phyloP scores from a whole-genome alignment of 1,284 basidiomycete genomes.

The Heterobasidion annosum region DNA sequence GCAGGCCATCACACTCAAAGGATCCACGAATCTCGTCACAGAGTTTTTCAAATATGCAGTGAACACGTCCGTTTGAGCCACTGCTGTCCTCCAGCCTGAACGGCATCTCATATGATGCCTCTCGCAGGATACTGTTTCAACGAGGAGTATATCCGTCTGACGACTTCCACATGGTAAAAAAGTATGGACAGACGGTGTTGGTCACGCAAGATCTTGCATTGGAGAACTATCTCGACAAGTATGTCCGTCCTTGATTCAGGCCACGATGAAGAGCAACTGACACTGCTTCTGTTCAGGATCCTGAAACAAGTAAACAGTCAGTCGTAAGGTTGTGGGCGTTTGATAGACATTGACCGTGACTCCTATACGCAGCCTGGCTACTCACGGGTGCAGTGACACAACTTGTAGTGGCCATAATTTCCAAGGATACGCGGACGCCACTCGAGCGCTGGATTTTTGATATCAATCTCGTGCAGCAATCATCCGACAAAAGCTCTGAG shows the following conservation, averaged over 20 bases:
- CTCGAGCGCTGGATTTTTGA: conserved; percentile 99
- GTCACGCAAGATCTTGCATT: conserved; percentile 90
- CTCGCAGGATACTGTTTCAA: conserved; percentile 85
- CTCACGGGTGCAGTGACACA: conserved; percentile 85
- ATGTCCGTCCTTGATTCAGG: conserved; percentile 10
- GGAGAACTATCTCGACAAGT: conserved; percentile 87
- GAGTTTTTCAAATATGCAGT: conserved; percentile 99
- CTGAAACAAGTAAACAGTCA: conserved; percentile 84
- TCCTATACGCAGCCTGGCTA: conserved; percentile 68
- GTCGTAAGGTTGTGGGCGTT: conserved; percentile 20
- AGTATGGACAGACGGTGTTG: conserved; percentile 94
- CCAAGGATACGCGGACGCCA: conserved; percentile 85
- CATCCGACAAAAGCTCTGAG: conserved; percentile 31
- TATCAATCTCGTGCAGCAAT: conserved; percentile 69
- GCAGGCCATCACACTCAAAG: conserved; percentile 88
- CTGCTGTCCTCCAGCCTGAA: conserved; percentile 1
- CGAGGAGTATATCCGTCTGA: conserved; percentile 95
- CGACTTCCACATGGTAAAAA: conserved; percentile 99
- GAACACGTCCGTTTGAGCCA: conserved; percentile 65
- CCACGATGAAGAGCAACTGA: background rate
- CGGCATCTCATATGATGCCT: conserved; percentile 8
- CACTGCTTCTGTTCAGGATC: conserved; percentile 43
- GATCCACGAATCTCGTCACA: conserved; percentile 90
- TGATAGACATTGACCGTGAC: background rate
- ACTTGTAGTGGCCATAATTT: conserved; percentile 92